A percentile compares a stretch with the other conserved stretches of the same genome.
These are phyloP conservation scores for Helotiales sp. DNA, from an alignment of 2,329 filamentous ascomycete species.

Conservation along the genomic window DNA sequence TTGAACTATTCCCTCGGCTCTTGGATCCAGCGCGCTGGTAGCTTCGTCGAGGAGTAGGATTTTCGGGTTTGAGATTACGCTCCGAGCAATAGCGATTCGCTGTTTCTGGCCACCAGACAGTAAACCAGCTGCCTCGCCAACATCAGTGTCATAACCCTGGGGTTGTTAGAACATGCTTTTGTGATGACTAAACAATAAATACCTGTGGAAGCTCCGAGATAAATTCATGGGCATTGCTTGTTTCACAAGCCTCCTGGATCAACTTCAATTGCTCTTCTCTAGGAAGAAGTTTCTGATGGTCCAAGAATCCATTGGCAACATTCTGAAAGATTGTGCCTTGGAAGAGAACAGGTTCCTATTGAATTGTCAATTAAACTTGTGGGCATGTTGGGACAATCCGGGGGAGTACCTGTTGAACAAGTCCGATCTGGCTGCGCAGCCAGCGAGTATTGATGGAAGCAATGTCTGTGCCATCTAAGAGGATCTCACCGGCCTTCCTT, in stretches of 20 bases:
- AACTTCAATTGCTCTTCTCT: constrained; percentile 12
- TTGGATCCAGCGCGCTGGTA: constrained; percentile 15
- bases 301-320: constrained; percentile 17
- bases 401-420: constrained; percentile 14
- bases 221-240: constrained; percentile 20
- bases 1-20: constrained; percentile 15
- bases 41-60: constrained; percentile 18
- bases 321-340: constrained; percentile 18
- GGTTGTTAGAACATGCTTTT: neutral
- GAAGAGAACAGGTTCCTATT: constrained; percentile 17
- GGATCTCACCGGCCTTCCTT: constrained; percentile 15
- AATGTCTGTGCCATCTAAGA: constrained; percentile 17
- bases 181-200: neutral
- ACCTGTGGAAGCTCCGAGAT: constrained; percentile 16
- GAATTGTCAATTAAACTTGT: neutral
- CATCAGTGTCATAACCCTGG: constrained; percentile 15
- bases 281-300: constrained; percentile 9
- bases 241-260: constrained; percentile 20
- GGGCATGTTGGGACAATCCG: too few species aligned
- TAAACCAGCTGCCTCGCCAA: constrained; percentile 19
- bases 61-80: constrained; percentile 15
- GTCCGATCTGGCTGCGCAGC: constrained; percentile 19
- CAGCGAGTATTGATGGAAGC: constrained; percentile 12
- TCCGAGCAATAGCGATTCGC: constrained; percentile 15
- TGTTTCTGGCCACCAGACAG: constrained; percentile 11